Evolutionary conservation across 2,329 filamentous ascomycete species (phyloP).

Genomic region (Sphaceloma murrayae): DNA sequence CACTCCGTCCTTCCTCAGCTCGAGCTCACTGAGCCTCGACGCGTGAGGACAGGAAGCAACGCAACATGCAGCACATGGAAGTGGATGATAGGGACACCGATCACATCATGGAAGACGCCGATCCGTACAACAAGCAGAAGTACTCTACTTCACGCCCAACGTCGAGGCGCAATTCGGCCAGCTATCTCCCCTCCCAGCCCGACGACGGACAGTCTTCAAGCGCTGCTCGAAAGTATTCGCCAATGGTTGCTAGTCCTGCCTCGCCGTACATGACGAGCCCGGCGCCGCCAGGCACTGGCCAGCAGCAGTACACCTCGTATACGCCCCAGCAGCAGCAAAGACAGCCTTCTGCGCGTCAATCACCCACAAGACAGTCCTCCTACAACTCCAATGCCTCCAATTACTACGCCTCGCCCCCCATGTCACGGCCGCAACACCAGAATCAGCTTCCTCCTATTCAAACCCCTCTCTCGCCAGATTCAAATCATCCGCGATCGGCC

Average conservation of each 20-base stretch:
- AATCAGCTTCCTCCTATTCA: slow-evolving; percentile 69
- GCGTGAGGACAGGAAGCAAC: background rate
- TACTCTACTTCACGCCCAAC: slow-evolving; percentile 55
- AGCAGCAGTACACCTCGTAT: slow-evolving; percentile 27
- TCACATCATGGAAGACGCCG: slow-evolving; percentile 71
- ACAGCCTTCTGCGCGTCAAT: slow-evolving; percentile 57
- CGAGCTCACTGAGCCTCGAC: slow-evolving; percentile 12
- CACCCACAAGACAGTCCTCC: slow-evolving; percentile 60
- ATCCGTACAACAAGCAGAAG: slow-evolving; percentile 77
- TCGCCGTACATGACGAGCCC: slow-evolving; percentile 58
- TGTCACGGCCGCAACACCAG: slow-evolving; percentile 38
- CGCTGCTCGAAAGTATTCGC: slow-evolving; percentile 85
- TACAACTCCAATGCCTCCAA: slow-evolving; percentile 43
- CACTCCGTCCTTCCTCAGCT: background rate
- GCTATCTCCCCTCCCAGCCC: slow-evolving; percentile 45
- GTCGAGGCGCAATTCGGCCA: slow-evolving; percentile 65
- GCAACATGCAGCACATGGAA: slow-evolving; percentile 30
- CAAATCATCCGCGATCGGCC: slow-evolving; percentile 59
- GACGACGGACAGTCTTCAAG: slow-evolving; percentile 55
- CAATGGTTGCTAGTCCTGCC: slow-evolving; percentile 83
- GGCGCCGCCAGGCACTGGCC: slow-evolving; percentile 32
- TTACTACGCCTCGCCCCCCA: slow-evolving; percentile 49
- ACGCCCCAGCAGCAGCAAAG: slow-evolving; percentile 35
- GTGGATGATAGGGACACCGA: slow-evolving; percentile 37
- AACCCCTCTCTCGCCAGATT: slow-evolving; percentile 58